phyloP scores from a whole-genome alignment of 1,284 basidiomycete genomes.

The Puccinia polysora region DNA sequence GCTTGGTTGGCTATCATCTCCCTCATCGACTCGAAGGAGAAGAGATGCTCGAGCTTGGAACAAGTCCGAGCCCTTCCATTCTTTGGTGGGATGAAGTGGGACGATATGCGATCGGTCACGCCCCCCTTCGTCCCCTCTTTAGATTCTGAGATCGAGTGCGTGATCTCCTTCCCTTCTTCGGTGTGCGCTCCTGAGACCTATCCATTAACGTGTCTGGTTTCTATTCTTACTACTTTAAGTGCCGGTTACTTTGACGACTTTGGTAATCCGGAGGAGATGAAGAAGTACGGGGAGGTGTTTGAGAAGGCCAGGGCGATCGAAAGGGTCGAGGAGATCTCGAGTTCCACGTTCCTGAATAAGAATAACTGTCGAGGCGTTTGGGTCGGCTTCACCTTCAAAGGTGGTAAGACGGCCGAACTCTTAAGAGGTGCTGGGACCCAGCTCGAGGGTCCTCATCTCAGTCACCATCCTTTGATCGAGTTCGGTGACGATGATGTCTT shows the following conservation, averaged over 20 bases:
- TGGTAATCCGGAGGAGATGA: slow-evolving; percentile 87
- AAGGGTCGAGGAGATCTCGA: slow-evolving; percentile 78
- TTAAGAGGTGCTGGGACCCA: slow-evolving; percentile 29
- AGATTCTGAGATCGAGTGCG: slow-evolving; percentile 76
- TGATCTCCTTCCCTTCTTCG: neutral
- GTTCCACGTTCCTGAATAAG: slow-evolving; percentile 56
- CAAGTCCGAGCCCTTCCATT: slow-evolving; percentile 78
- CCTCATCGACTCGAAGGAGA: slow-evolving; percentile 68
- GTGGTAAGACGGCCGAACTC: slow-evolving; percentile 40
- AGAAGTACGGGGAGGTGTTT: slow-evolving; percentile 82
- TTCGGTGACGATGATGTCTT: too few species aligned
- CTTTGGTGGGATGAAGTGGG: slow-evolving; percentile 73
- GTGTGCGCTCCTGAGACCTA: too few species aligned
- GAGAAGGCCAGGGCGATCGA: slow-evolving; percentile 97
- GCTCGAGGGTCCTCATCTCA: too few species aligned
- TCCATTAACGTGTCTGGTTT: too few species aligned
- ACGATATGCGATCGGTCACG: slow-evolving; percentile 67
- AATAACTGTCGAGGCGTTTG: slow-evolving; percentile 66
- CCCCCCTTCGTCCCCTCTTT: slow-evolving; percentile 94
- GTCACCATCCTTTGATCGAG: too few species aligned
- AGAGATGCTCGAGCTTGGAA: slow-evolving; percentile 69
- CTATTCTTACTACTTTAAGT: too few species aligned
- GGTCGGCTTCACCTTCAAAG: slow-evolving; percentile 88
- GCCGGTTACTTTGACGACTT: slow-evolving; percentile 99
- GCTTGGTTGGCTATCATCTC: slow-evolving; percentile 94